Evolutionary conservation across 2,329 filamentous ascomycete species (phyloP), one percentile per base, ranked within the genome.

Genomic region (Aspergillus caelatus): DNA sequence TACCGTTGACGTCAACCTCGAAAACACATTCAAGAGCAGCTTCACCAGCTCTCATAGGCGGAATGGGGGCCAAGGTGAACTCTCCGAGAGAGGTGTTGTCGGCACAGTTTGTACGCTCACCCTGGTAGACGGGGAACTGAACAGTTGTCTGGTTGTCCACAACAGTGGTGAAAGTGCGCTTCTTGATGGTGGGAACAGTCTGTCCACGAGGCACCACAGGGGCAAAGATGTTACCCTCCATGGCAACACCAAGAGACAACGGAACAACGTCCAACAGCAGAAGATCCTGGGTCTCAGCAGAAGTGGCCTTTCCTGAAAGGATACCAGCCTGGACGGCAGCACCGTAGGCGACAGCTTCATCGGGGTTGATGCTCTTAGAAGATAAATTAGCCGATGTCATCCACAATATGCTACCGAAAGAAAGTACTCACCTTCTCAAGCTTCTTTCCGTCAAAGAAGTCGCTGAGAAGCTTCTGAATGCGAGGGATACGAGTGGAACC

Each of bases 371-470:
- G 87, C 92, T 95, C 79, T 78, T 65, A 55, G 62, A 34, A 32
- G 21, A 10, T 10, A 36, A n/a, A 41, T 65, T 46, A 61, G 46
- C 36, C 30, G 21, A 16, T 50, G 14, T 36, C 58, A 28, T 12
- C 55, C 16, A 36, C 14, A 14, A 16, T 19, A 21, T 54, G 43
- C n/a, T 12, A 21, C 16, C 9, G 7, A 34, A 34, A 21, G 26
- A 10, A 28, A 2, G 55, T 8, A 62, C 69, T 70, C 64, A 80
- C 79, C 88, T 97, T 98, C 89, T 98, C 94, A 72, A 97, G 92
- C 91, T 99, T 97, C 93, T 99, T 99, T 84, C 94, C 94, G 81
- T 96, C 92, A 86, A 99, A 99, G 89, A 94, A 97, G 84, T 99
- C 95, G 85, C 90, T 94, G 72, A 99, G 90, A 71, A 99, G 91